These are phyloP conservation scores for Rhodamnia argentea DNA, from an alignment of 345 rosid species.

Conservation along the genomic window DNA sequence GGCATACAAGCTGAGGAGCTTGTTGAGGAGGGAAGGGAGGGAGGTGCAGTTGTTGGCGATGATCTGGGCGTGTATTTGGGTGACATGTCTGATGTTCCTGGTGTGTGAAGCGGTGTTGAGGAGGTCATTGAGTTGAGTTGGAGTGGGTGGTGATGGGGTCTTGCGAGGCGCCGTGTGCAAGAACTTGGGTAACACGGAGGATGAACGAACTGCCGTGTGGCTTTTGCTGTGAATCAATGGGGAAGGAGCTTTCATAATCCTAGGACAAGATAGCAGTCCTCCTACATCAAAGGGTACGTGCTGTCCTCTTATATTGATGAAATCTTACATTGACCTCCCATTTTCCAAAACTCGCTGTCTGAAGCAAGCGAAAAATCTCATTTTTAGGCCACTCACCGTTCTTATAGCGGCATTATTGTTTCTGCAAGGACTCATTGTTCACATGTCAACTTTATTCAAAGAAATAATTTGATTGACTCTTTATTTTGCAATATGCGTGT, in stretches of 20 bases:
- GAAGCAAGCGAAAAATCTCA: neutral
- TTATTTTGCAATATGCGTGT: neutral
- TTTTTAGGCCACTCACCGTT: neutral
- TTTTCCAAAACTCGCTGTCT: too few species aligned
- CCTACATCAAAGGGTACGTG: neutral
- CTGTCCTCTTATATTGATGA: neutral
- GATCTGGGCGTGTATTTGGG: constrained; percentile 25
- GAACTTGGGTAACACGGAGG: neutral
- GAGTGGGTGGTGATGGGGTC: neutral
- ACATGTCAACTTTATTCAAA: neutral
- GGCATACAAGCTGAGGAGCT: constrained; percentile 24
- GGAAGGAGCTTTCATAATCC: neutral
- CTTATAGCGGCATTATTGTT: neutral
- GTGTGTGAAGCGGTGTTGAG: constrained; percentile 6
- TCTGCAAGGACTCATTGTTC: neutral
- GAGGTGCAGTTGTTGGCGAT: constrained; percentile 10
- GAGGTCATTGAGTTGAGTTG: constrained; percentile 13
- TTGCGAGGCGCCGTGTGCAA: neutral
- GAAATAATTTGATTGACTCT: neutral
- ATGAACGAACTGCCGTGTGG: neutral
- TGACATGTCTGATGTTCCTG: constrained; percentile 14
- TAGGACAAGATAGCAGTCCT: neutral
- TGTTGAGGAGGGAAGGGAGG: constrained; percentile 22
- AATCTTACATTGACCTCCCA: neutral
- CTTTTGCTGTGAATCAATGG: neutral